These are phyloP conservation scores for Cucurbitaria berberidis DNA, from an alignment of 2,329 filamentous ascomycete genomes.

Conservation along the genomic window DNA sequence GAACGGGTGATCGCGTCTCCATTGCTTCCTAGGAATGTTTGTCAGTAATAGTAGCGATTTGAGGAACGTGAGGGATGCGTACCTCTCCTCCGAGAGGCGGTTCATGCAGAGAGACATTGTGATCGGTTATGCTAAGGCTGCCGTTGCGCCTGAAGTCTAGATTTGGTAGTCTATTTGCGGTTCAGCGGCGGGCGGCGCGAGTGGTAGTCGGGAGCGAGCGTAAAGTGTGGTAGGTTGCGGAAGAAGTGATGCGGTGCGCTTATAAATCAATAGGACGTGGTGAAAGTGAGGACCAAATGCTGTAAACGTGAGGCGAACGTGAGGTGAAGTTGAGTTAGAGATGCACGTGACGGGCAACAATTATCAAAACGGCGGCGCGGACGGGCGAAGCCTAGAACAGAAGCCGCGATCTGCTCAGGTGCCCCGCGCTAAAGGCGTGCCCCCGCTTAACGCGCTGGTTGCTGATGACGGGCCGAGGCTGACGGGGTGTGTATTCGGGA, in stretches of 20 bases:
- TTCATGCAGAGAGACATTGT: conserved; percentile 87
- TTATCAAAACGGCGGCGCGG: conserved; percentile 13
- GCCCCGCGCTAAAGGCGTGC: conserved; percentile 28
- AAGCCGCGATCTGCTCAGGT: conserved; percentile 6
- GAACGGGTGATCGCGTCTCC: conserved; percentile 95
- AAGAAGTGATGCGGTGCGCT: conserved; percentile 3
- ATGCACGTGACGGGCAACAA: conserved; percentile 32
- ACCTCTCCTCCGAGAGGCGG: conserved; percentile 57
- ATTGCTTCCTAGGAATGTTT: conserved; percentile 76
- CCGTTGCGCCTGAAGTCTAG: conserved; percentile 11
- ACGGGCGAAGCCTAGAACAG: conserved; percentile 16
- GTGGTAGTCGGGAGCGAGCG: neutral
- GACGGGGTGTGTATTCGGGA: conserved; percentile 6
- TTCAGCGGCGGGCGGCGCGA: neutral
- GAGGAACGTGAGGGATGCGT: neutral
- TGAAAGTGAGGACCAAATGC: conserved; percentile 22
- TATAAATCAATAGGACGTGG: conserved; percentile 7
- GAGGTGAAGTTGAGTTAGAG: conserved; percentile 22
- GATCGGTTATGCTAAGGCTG: conserved; percentile 13
- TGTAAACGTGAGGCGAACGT: conserved; percentile 5
- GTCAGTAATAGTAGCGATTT: conserved; percentile 18
- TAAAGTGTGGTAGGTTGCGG: neutral
- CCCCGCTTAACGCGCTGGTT: conserved; percentile 22
- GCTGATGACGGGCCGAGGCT: conserved; percentile 35
- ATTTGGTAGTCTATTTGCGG: neutral